These are phyloP conservation scores for Ophiostoma triangulosporum DNA, from an alignment of 2,329 filamentous ascomycete genomes.

Conservation along the genomic window DNA sequence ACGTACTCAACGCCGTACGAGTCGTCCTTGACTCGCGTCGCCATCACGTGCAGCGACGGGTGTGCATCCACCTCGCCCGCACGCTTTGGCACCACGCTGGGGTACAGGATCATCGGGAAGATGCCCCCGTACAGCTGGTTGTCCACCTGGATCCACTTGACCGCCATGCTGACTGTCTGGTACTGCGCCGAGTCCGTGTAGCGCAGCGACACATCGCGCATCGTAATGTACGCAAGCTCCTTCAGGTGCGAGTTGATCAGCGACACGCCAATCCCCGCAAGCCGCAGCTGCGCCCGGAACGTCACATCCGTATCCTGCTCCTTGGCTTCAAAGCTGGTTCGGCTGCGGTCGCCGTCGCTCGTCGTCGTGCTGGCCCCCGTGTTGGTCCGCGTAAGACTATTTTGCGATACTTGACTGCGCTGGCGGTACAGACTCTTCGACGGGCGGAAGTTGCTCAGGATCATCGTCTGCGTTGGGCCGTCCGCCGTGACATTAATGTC, in stretches of 20 bases:
- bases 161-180: constrained; percentile 76
- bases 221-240: constrained; percentile 85
- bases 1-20: constrained; percentile 96
- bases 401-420: constrained; percentile 43
- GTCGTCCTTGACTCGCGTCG: constrained; percentile 93
- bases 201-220: constrained; percentile 79
- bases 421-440: constrained; percentile 80
- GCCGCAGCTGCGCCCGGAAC: constrained; percentile 75
- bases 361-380: not conserved
- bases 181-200: constrained; percentile 90
- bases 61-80: constrained; percentile 93
- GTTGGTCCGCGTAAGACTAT: constrained; percentile 63
- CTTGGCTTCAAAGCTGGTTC: constrained; percentile 80
- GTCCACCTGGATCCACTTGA: constrained; percentile 99
- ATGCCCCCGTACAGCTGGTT: constrained; percentile 97
- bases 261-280: constrained; percentile 85
- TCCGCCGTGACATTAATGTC: constrained; percentile 94
- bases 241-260: constrained; percentile 84
- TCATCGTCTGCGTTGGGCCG: constrained; percentile 86
- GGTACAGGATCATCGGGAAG: constrained; percentile 94
- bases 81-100: constrained; percentile 93
- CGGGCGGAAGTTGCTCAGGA: constrained; percentile 83
- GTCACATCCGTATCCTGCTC: constrained; percentile 76
- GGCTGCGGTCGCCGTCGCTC: constrained; percentile 16
- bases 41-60: constrained; percentile 81